Conservation (phyloP, 2,329 filamentous ascomycete genomes). For the Colletotrichum tamarilloi region DNA sequence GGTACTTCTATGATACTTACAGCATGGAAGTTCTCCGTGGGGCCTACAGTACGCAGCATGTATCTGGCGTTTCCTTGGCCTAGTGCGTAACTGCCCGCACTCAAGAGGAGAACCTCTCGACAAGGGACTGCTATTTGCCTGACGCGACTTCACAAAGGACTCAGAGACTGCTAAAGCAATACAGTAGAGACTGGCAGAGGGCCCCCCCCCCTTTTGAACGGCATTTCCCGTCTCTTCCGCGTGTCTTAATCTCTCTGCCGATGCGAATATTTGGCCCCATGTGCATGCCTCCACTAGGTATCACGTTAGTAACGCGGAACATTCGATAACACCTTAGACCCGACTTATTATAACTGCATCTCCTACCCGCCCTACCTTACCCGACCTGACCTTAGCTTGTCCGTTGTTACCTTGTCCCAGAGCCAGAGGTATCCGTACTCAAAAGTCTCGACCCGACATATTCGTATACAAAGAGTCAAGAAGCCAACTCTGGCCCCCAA, state of each 20-base stretch:
- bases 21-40: background rate
- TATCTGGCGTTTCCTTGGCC: background rate
- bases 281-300: background rate
- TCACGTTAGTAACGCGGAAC: background rate
- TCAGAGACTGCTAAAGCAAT: background rate
- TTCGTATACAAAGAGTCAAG: too few species aligned
- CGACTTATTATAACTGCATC: constrained; percentile 1
- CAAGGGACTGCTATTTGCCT: background rate
- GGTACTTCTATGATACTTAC: constrained; percentile 1
- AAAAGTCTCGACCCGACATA: too few species aligned
- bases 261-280: background rate
- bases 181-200: background rate
- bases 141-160: background rate
- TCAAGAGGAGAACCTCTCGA: background rate
- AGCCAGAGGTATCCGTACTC: too few species aligned
- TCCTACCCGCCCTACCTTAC: constrained; percentile 2
- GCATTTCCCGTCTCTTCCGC: background rate
- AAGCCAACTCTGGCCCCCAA: background rate
- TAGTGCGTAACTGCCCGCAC: background rate
- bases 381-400: background rate
- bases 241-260: background rate
- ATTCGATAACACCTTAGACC: background rate
- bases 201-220: background rate
- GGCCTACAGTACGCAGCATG: background rate
- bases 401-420: background rate